Conservation (phyloP, 805 yeast genomes). For the Jamesozyma lodderae region DNA sequence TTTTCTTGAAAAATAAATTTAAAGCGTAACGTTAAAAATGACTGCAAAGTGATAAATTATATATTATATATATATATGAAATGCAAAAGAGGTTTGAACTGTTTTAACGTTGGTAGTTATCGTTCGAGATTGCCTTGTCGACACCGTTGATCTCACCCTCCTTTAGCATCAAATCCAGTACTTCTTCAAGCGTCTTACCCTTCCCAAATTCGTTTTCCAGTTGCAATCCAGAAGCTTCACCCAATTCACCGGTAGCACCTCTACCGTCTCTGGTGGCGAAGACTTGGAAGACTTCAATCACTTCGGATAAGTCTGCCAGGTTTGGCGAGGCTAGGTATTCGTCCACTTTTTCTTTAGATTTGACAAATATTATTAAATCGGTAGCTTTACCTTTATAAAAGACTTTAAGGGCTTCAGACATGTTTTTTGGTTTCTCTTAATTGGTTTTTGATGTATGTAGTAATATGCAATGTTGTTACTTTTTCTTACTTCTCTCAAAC, state of each 20-base stretch:
- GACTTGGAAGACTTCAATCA: slow-evolving; percentile 58
- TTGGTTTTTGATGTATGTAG: neutral
- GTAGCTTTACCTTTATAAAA: slow-evolving; percentile 56
- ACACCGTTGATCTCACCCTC: slow-evolving; percentile 45
- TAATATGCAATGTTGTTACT: neutral
- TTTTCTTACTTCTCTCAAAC: neutral
- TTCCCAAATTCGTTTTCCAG: slow-evolving; percentile 63
- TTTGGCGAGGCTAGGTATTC: slow-evolving; percentile 40
- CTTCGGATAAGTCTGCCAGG: slow-evolving; percentile 39
- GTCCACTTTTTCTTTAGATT: slow-evolving; percentile 38
- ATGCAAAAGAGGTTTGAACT: no score
- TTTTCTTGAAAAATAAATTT: neutral
- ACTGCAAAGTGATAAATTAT: neutral
- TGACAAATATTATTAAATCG: slow-evolving; percentile 61
- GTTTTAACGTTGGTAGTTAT: neutral
- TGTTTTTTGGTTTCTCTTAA: slow-evolving; percentile 4
- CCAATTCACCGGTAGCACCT: slow-evolving; percentile 65
- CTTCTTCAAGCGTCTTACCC: slow-evolving; percentile 40
- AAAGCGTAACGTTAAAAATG: neutral
- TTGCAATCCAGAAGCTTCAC: slow-evolving; percentile 60
- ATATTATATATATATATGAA: neutral
- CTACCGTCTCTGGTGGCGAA: slow-evolving; percentile 49
- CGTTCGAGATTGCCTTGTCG: neutral
- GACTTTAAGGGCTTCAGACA: slow-evolving; percentile 37
- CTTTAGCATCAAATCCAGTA: slow-evolving; percentile 48